Evolutionary conservation across 331 rosid species (phyloP).

Genomic region (Quercus phellos): DNA sequence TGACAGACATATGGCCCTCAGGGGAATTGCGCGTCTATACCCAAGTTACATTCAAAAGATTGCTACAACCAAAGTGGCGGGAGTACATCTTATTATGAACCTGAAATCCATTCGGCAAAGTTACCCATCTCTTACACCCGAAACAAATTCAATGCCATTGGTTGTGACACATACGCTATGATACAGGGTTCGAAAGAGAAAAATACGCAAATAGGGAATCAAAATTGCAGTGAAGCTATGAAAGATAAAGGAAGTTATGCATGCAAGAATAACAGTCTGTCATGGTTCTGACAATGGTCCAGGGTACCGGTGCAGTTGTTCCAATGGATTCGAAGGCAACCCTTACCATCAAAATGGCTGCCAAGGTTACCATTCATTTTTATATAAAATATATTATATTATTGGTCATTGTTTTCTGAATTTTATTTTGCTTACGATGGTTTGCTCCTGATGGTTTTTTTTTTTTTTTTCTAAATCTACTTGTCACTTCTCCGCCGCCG

Average conservation of each 20-base stretch:
- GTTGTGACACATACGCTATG: slow-evolving; percentile 19
- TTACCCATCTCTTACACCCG: slow-evolving; percentile 18
- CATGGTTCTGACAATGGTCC: neutral
- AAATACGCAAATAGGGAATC: neutral
- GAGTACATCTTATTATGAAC: neutral
- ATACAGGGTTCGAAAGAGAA: neutral
- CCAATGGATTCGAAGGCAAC: neutral
- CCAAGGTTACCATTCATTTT: slow-evolving; percentile 15
- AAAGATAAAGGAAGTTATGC: neutral
- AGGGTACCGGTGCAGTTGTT: slow-evolving; percentile 26
- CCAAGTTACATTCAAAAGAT: neutral
- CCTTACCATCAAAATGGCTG: neutral
- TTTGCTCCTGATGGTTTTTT: too few species aligned
- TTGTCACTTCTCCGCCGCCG: too few species aligned
- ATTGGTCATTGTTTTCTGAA: too few species aligned
- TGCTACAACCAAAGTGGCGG: slow-evolving; percentile 1
- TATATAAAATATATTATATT: too few species aligned
- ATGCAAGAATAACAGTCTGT: slow-evolving; percentile 25
- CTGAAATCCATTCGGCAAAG: neutral
- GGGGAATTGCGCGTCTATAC: neutral
- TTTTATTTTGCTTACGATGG: too few species aligned
- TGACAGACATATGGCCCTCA: too few species aligned
- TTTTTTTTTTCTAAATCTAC: too few species aligned
- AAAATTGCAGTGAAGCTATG: slow-evolving; percentile 1
- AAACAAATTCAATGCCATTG: slow-evolving; percentile 19